Percentiles rank a stretch among this genome's conserved stretches.
phyloP scores from a whole-genome alignment of 148 eudicot species.

The Diospyros lotus region DNA sequence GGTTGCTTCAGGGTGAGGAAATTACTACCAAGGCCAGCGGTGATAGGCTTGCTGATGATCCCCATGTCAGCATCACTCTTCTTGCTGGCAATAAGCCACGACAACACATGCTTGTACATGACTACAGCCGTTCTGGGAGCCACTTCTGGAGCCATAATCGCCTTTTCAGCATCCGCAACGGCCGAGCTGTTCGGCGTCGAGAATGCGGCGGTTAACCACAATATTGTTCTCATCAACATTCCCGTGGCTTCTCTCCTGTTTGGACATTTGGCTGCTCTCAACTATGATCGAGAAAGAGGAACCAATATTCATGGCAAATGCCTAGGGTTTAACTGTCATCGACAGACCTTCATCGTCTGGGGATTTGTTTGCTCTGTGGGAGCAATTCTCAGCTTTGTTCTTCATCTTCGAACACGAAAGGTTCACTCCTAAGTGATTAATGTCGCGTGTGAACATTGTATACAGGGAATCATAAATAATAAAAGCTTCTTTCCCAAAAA shows the following conservation, averaged over 20 bases:
- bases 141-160: background rate
- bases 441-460: too few species aligned
- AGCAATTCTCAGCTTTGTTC: conserved; percentile 3
- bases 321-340: background rate
- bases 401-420: background rate
- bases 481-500: background rate
- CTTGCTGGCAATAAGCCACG: background rate
- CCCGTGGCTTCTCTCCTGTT: background rate
- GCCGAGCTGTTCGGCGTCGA: background rate
- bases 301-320: too few species aligned
- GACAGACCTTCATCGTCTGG: background rate
- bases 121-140: background rate
- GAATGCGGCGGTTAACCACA: background rate
- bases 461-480: too few species aligned
- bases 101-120: conserved; percentile 3
- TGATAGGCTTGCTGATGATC: conserved; percentile 1
- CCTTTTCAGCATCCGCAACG: background rate
- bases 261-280: conserved; percentile 7
- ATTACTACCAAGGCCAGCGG: background rate
- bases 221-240: background rate
- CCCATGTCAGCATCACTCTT: conserved; percentile 6
- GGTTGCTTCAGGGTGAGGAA: conserved; percentile 6
- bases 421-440: background rate
- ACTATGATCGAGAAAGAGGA: background rate
- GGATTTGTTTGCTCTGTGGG: background rate